Base-by-base conservation (phyloP, 306 rosid genomes). In the Dalbergia cultrata region DNA sequence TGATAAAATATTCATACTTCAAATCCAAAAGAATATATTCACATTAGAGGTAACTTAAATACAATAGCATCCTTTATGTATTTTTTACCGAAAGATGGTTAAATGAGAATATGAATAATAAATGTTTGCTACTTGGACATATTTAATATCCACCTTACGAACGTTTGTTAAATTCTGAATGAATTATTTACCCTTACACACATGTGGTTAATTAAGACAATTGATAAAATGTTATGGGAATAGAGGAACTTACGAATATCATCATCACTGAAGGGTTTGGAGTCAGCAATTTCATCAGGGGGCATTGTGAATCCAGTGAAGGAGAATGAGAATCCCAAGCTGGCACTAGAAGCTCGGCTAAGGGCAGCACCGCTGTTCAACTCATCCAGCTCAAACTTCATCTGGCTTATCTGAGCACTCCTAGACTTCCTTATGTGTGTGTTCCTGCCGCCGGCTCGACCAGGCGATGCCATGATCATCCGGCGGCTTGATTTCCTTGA, bases 331-430 rank as follows among this genome's bases (percentile, higher is more conserved):
- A 96, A 87, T 3, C 99, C 99, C 86, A 96, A 80, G 87, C 98
- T 93, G 26, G 99, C 99, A 79, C 99, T 96, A 1, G 98, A 93
- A n/a, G 98, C 99, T 69, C 99, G 77, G 65, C 99, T 96, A 0
- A 96, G 89, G 18, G 94, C 97, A 0, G 98, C 98, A 4, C 99
- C 98, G 33, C 90, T 92, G 47, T 79, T 83, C 49, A 92, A 50
- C 31, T 96, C 99, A 68, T 90, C 98, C 21, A 93, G 10, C 1
- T 93, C 98, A 12, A 90, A 26, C 90, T 90, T 95, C 81, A 95
- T 35, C 72, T 77, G 81, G 16, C 67, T 67, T 16, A 77, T 77
- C 5, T 96, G 99, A 39, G 97, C 99, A 59, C 99, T 96, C 78
- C 97, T 85, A 0, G 94, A 87, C 89, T 96, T 96, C 85, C 98